Percentiles rank a stretch among this genome's conserved stretches.
Evolutionary conservation across 148 eudicot genomes (phyloP).

Genomic region (Chenopodium quinoa): DNA sequence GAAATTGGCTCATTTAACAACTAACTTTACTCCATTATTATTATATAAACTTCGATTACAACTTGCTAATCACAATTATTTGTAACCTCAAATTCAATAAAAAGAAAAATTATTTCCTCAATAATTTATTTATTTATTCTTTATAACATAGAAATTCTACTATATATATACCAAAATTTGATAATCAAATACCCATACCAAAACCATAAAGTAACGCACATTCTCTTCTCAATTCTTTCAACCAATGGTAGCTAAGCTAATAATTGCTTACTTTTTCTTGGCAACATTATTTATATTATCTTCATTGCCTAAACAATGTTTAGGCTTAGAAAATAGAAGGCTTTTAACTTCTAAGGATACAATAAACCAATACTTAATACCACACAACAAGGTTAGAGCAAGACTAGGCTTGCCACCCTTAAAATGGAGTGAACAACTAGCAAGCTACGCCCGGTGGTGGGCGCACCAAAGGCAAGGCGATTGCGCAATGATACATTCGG

Average conservation of each 20-base stretch:
- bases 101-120: neutral
- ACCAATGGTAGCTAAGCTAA: slow-evolving; percentile 15
- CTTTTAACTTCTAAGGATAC: slow-evolving; percentile 20
- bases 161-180: slow-evolving; percentile 22
- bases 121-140: neutral
- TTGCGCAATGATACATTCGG: slow-evolving; percentile 34
- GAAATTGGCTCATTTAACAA: neutral
- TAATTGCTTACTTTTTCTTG: slow-evolving; percentile 5
- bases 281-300: slow-evolving; percentile 11
- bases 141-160: neutral
- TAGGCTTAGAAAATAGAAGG: slow-evolving; percentile 16
- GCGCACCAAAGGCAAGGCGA: slow-evolving; percentile 33
- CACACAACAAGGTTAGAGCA: slow-evolving; percentile 33
- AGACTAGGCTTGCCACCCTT: slow-evolving; percentile 30
- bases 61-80: neutral
- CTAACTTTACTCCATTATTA: neutral
- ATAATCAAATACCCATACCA: neutral
- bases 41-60: neutral
- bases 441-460: slow-evolving; percentile 38
- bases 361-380: slow-evolving; percentile 28
- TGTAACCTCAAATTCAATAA: neutral
- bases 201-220: neutral
- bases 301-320: slow-evolving; percentile 12
- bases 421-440: slow-evolving; percentile 34
- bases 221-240: neutral